A percentile compares a stretch with the other conserved stretches of the same genome.
These are phyloP conservation scores for Platanus orientalis DNA, from an alignment of 164 flowering plant species.

Conservation along the genomic window DNA sequence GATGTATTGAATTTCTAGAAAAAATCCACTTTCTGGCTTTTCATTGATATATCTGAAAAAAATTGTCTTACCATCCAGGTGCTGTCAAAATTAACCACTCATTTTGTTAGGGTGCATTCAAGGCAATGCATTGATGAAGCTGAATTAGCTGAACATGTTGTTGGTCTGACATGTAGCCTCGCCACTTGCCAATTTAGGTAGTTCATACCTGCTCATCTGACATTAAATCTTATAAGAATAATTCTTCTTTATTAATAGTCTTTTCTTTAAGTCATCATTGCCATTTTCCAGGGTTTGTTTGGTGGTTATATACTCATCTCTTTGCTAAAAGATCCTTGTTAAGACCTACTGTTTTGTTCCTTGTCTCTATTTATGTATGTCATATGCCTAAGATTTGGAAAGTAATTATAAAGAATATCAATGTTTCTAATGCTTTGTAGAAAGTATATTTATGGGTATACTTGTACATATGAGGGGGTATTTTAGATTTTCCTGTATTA, in stretches of 20 bases:
- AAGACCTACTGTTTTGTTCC: no score
- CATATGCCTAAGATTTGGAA: no score
- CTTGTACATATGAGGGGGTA: no score
- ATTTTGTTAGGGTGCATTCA: conserved; percentile 67
- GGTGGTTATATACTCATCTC: neutral
- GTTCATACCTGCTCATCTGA: neutral
- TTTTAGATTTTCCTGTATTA: no score
- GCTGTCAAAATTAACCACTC: conserved; percentile 63
- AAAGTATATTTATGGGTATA: no score
- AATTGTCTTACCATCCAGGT: conserved; percentile 37
- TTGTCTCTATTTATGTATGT: no score
- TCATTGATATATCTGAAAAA: conserved; percentile 3
- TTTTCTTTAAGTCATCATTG: neutral
- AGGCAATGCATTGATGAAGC: conserved; percentile 90
- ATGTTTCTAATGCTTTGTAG: no score
- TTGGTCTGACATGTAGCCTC: conserved; percentile 76
- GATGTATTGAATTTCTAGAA: neutral
- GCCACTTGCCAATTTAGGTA: conserved; percentile 90
- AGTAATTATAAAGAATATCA: no score
- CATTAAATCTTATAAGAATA: neutral
- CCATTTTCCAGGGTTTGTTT: neutral
- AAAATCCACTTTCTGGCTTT: neutral
- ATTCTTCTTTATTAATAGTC: neutral
- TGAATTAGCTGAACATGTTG: conserved; percentile 94
- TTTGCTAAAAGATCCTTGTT: no score